Percentiles rank a stretch among this genome's conserved stretches.
phyloP scores from a whole-genome alignment of 805 yeast genomes.

The Yarrowia alimentaria region DNA sequence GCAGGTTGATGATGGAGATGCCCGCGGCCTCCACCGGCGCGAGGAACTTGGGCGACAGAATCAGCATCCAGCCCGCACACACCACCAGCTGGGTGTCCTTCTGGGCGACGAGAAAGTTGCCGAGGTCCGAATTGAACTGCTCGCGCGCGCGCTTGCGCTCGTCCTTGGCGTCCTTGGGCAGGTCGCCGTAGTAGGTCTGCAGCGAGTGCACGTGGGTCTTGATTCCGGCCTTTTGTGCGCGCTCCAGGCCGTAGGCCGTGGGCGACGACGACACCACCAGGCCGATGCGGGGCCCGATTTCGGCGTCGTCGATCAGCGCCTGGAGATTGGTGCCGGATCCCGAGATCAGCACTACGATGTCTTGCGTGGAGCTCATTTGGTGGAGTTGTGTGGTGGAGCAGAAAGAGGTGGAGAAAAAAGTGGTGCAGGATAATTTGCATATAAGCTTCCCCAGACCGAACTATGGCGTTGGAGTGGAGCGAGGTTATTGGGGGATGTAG shows the following conservation, averaged over 20 bases:
- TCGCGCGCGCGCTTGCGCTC: conserved; percentile 63
- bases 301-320: conserved; percentile 79
- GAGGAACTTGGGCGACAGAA: conserved; percentile 74
- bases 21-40: conserved; percentile 57
- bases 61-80: conserved; percentile 99
- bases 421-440: no score
- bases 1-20: conserved; percentile 84
- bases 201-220: conserved; percentile 70
- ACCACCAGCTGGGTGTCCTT: conserved; percentile 77
- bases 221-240: conserved; percentile 70
- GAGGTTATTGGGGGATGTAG: no score
- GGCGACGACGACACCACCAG: conserved; percentile 83
- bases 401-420: not conserved
- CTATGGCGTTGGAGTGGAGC: no score
- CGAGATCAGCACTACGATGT: conserved; percentile 77
- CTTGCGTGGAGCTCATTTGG: conserved; percentile 30
- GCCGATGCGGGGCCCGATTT: conserved; percentile 49
- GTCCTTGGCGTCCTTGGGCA: conserved; percentile 64
- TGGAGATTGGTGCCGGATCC: conserved; percentile 96
- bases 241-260: conserved; percentile 79
- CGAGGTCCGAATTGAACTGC: conserved; percentile 74
- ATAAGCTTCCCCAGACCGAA: no score
- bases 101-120: conserved; percentile 59
- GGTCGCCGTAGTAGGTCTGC: conserved; percentile 66
- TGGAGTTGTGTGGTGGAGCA: not conserved